Base-by-base conservation (phyloP, 306 rosid species). In the Inga oerstediana region DNA sequence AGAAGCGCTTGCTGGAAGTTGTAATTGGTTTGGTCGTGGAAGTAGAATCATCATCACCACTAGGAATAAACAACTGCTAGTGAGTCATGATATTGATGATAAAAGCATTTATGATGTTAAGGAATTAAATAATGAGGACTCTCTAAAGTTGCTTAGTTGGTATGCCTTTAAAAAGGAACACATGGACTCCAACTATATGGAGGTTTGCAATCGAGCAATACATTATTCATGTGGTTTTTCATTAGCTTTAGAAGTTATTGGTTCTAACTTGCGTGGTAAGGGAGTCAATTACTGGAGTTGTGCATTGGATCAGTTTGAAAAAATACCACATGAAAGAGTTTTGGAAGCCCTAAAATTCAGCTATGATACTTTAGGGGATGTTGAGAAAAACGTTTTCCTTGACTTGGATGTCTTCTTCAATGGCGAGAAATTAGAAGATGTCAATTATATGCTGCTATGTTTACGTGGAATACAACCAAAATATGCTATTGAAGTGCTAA, bases 61-160 rank as follows among this genome's bases (percentile, higher is more conserved):
- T 1, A 20, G 82, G 24, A 19, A 67, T 39, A 79, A 52, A 7
- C 65, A 65, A 48, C 34, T 79, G 67, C 12, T 79, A 49, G 22
- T 7, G 1, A 3, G 3, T 67, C 82, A 46, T 65, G 62, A 52
- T 7, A 30, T 78, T 45, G 62, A 52, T 7, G 62, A 64, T 30
- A 44, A 64, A 32, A 45, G 19, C 5, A 65, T 15, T 4, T 46
- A 62, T 19, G 45, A 78, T 35, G 74, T 66, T 0, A 3, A 19
- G 46, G 62, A 45, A 65, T 15, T 78, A 13, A 27, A 10, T 65
- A 0, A 62, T 3, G 0, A n/a, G 15, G 41, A 49, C 5, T 75
- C 82, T 45, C 76, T 79, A 7, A n/a, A 79, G n/a, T 41, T 79
- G 3, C 16, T 79, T 52, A 20, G 54, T 54, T 67, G 82, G 82